Percentiles rank a stretch among this genome's conserved stretches.
These are phyloP conservation scores for Polytrichum commune DNA, from an alignment of 225 moss, liverwort and hornwort genomes.

Conservation along the genomic window DNA sequence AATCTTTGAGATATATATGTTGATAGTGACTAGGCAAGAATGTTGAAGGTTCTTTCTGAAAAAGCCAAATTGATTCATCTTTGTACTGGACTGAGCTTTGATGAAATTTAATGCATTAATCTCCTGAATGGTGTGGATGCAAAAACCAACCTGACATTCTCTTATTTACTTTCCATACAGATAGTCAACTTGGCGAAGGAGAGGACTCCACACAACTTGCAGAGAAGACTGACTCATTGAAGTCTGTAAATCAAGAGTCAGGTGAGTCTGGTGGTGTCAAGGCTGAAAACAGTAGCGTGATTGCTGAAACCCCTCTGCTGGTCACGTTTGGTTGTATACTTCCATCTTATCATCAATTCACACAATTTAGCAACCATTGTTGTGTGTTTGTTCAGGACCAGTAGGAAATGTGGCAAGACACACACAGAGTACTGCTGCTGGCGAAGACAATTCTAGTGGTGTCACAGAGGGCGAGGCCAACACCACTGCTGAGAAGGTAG, in stretches of 20 bases:
- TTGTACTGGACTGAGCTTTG: too few relatives aligned
- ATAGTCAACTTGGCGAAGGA: conserved; percentile 14
- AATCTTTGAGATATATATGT: too few relatives aligned
- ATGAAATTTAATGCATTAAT: too few relatives aligned
- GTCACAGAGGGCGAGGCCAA: conserved; percentile 74
- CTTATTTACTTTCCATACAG: neutral
- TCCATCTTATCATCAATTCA: neutral
- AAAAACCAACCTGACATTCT: neutral
- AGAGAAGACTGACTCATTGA: conserved; percentile 30
- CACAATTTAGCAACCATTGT: too few relatives aligned
- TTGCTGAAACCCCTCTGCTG: too few relatives aligned
- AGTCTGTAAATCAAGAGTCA: conserved; percentile 43
- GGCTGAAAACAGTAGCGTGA: conserved; percentile 16
- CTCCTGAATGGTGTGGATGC: too few relatives aligned
- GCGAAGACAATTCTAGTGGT: conserved; percentile 82
- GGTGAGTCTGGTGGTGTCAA: conserved; percentile 22
- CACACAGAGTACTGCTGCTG: conserved; percentile 42
- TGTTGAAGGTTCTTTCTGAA: too few relatives aligned
- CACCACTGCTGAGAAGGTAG: conserved; percentile 57
- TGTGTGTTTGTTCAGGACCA: conserved; percentile 18
- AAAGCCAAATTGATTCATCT: too few relatives aligned
- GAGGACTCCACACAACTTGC: conserved; percentile 26
- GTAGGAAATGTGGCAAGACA: conserved; percentile 31
- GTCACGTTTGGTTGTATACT: neutral
- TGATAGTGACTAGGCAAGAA: too few relatives aligned